These are phyloP conservation scores for Mycena citricolor DNA, from an alignment of 1,284 basidiomycete species.

Conservation along the genomic window DNA sequence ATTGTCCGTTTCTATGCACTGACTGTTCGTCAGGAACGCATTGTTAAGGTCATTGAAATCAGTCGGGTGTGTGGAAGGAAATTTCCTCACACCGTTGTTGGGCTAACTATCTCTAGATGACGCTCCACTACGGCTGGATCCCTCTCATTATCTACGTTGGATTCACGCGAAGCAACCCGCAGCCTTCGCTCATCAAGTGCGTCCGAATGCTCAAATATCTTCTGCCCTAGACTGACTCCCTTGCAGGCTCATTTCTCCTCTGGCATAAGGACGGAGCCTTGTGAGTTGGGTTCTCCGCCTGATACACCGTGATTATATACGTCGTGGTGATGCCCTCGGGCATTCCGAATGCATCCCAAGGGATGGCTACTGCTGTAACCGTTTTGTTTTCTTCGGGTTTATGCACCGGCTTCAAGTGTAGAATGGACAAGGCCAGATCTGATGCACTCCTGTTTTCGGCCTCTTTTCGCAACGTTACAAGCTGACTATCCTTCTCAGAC, in stretches of 20 bases:
- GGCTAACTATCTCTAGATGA: too few species aligned
- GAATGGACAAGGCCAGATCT: conserved; percentile 81
- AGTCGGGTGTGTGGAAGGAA: conserved; percentile 60
- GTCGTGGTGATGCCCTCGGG: conserved; percentile 61
- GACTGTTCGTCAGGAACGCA: conserved; percentile 59
- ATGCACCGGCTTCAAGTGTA: conserved; percentile 41
- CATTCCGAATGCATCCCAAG: conserved; percentile 23
- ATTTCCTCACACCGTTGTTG: neutral
- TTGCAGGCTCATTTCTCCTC: conserved; percentile 82
- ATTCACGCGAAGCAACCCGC: conserved; percentile 84
- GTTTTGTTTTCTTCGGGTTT: conserved; percentile 49
- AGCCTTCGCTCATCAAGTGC: conserved; percentile 92
- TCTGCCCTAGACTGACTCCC: conserved; percentile 20
- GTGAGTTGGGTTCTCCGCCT: conserved; percentile 31
- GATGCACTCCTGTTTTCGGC: conserved; percentile 36
- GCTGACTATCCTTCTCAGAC: too few species aligned
- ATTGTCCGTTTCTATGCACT: neutral
- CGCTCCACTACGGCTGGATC: conserved; percentile 91
- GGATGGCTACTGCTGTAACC: conserved; percentile 58
- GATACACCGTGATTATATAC: conserved; percentile 57
- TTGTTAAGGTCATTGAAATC: conserved; percentile 75
- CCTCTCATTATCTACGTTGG: conserved; percentile 93
- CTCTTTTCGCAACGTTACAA: too few species aligned
- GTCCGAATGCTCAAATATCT: conserved; percentile 32
- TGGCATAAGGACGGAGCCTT: conserved; percentile 57